These are phyloP conservation scores for Citrus sinensis DNA, from an alignment of 345 rosid species.

Conservation along the genomic window DNA sequence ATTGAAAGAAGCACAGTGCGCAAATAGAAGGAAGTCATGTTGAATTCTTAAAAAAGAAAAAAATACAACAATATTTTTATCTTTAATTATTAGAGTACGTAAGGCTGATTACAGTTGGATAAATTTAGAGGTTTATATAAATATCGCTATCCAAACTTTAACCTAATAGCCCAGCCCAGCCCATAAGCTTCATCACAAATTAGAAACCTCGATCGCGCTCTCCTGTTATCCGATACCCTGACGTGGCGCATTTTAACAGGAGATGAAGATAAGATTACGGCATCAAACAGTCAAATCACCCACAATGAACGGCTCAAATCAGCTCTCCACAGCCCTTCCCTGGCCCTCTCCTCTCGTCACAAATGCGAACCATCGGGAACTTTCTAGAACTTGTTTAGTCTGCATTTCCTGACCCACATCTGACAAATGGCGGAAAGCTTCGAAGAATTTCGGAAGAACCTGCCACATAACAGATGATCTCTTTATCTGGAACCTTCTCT, in stretches of 20 bases:
- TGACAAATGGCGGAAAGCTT: slow-evolving; percentile 15
- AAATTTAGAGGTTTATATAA: too few relatives aligned
- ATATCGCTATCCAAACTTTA: too few relatives aligned
- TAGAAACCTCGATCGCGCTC: background rate
- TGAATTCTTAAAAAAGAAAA: too few relatives aligned
- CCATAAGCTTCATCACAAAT: background rate
- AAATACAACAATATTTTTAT: too few relatives aligned
- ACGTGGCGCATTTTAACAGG: background rate
- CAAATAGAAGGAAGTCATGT: too few relatives aligned
- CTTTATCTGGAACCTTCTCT: slow-evolving; percentile 20
- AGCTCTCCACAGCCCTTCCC: too few relatives aligned
- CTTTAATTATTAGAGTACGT: too few relatives aligned
- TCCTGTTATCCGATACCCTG: too few relatives aligned
- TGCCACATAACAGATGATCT: background rate
- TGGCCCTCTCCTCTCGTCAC: background rate
- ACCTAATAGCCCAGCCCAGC: background rate
- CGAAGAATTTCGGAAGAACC: background rate
- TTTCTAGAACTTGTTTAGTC: slow-evolving; percentile 11
- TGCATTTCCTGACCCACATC: background rate
- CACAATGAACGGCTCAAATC: background rate
- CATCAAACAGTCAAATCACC: background rate
- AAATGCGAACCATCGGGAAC: background rate
- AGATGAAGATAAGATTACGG: background rate
- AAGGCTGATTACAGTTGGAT: too few relatives aligned
- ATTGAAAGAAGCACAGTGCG: too few relatives aligned